Conservation (phyloP, 2,329 filamentous ascomycete genomes). For the Colletotrichum gigasporum region DNA sequence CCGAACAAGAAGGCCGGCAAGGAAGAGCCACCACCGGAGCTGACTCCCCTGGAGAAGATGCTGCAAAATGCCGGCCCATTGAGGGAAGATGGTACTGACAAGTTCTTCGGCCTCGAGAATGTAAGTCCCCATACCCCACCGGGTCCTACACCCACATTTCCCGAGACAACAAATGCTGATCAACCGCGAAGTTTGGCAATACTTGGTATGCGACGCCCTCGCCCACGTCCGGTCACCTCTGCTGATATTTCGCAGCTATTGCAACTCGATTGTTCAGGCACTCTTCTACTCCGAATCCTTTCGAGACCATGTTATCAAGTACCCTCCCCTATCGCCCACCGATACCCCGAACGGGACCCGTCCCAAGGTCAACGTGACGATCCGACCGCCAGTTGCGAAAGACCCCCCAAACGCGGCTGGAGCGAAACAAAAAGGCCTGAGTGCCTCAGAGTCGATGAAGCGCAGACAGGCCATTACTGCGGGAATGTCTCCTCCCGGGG, state of each 20-base stretch:
- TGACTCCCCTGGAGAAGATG: conserved; percentile 76
- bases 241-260: conserved; percentile 72
- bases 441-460: conserved; percentile 64
- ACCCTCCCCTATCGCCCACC: conserved; percentile 77
- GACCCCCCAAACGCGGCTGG: conserved; percentile 47
- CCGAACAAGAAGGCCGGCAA: conserved; percentile 66
- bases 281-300: conserved; percentile 96
- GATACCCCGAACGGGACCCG: conserved; percentile 71
- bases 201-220: conserved; percentile 76
- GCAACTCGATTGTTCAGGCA: conserved; percentile 97
- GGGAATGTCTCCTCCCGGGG: conserved; percentile 63
- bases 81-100: conserved; percentile 90
- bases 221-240: not conserved
- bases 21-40: conserved; percentile 65
- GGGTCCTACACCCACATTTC: conserved; percentile 14
- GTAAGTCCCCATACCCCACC: conserved; percentile 63
- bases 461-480: conserved; percentile 64
- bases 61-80: conserved; percentile 83
- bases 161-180: conserved; percentile 40
- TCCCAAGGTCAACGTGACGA: conserved; percentile 67
- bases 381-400: conserved; percentile 64
- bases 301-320: conserved; percentile 92
- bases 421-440: conserved; percentile 63
- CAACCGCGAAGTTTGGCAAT: conserved; percentile 82
- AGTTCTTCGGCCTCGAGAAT: conserved; percentile 98